These are phyloP conservation scores for Acacia melanoxylon DNA, from an alignment of 306 rosid species.

Conservation along the genomic window DNA sequence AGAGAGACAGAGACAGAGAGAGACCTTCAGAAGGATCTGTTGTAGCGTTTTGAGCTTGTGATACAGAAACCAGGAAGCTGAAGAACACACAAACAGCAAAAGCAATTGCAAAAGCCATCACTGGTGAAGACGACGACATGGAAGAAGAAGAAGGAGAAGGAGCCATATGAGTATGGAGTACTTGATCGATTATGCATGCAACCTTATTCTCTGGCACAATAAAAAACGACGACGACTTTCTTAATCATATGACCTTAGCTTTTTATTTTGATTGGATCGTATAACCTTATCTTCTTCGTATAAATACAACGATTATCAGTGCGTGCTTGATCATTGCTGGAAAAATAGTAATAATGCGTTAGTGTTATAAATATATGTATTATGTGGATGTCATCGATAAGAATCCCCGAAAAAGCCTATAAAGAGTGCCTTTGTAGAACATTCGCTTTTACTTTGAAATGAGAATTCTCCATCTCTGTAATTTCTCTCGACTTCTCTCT, in stretches of 20 bases:
- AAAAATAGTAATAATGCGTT: not conserved
- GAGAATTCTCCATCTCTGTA: too few species aligned
- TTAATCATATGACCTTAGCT: not conserved
- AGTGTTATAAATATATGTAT: too few species aligned
- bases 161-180: not conserved
- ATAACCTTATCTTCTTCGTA: not conserved
- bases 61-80: slow-evolving; percentile 18
- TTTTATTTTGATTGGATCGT: too few species aligned
- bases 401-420: too few species aligned
- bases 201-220: not conserved
- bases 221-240: not conserved
- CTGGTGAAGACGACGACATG: not conserved
- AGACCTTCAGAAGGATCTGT: slow-evolving; percentile 70
- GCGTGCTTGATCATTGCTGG: not conserved
- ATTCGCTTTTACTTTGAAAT: too few species aligned
- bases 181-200: too few species aligned
- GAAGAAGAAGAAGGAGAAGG: not conserved
- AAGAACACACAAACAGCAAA: slow-evolving; percentile 31
- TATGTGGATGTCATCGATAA: too few species aligned
- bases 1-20: not conserved
- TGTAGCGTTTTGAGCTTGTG: slow-evolving; percentile 50
- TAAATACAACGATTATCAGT: too few species aligned
- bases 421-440: too few species aligned
- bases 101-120: slow-evolving; percentile 5
- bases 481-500: too few species aligned